Conservation (phyloP, 2,329 filamentous ascomycete genomes). For the Trichoderma arundinaceum region DNA sequence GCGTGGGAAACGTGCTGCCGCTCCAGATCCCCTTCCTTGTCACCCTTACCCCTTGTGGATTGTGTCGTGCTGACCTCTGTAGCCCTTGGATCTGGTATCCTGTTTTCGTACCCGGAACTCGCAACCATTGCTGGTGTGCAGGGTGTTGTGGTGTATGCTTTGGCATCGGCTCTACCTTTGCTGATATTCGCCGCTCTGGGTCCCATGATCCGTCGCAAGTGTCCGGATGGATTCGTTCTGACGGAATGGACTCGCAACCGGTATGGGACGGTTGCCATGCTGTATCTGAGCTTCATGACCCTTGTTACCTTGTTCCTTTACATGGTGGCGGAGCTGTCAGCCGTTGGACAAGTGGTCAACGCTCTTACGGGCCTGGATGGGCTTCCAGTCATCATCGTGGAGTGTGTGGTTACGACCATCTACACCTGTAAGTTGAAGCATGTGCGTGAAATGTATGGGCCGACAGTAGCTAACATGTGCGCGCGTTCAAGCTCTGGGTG, state of each 20-base stretch:
- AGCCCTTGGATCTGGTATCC: conserved; percentile 83
- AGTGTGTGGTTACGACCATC: conserved; percentile 78
- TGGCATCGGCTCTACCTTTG: conserved; percentile 74
- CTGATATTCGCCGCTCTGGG: conserved; percentile 76
- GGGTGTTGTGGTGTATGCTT: conserved; percentile 76
- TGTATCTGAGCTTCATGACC: conserved; percentile 79
- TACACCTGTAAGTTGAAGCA: conserved; percentile 71
- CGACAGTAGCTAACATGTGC: background rate
- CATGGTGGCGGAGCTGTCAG: conserved; percentile 84
- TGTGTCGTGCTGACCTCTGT: conserved; percentile 50
- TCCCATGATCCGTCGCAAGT: conserved; percentile 78
- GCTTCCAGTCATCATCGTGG: conserved; percentile 76
- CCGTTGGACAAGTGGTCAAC: conserved; percentile 77
- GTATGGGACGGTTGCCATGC: conserved; percentile 70
- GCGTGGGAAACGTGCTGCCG: conserved; percentile 97
- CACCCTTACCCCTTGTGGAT: conserved; percentile 35
- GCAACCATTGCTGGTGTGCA: conserved; percentile 80
- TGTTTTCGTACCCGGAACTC: conserved; percentile 82
- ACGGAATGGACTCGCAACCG: conserved; percentile 84
- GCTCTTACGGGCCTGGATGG: conserved; percentile 76
- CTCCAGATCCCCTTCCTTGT: conserved; percentile 56
- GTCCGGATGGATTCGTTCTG: conserved; percentile 81
- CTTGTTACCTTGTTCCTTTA: conserved; percentile 83
- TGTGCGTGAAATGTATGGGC: background rate
- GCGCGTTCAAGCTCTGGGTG: conserved; percentile 68